Conservation (phyloP, 305 asterid species). For the Withania somnifera region DNA sequence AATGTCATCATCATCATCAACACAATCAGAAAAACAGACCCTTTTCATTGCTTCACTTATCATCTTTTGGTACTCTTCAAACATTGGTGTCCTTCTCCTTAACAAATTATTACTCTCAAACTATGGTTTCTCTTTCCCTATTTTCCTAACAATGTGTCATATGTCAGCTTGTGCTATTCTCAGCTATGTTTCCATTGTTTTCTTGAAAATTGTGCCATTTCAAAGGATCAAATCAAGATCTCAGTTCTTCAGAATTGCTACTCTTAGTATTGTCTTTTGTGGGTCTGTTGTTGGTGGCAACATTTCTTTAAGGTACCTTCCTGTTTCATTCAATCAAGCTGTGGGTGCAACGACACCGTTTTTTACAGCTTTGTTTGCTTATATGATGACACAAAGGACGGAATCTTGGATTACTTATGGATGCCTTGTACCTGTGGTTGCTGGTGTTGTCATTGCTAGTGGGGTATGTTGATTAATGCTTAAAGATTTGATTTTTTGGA, state of each 20-base stretch:
- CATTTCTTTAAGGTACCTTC: conserved; percentile 57
- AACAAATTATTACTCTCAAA: conserved; percentile 85
- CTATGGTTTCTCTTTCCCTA: conserved; percentile 77
- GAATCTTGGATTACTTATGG: conserved; percentile 85
- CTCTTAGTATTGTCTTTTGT: conserved; percentile 84
- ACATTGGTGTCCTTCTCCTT: conserved; percentile 89
- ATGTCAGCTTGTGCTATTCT: conserved; percentile 93
- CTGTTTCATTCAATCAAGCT: conserved; percentile 95
- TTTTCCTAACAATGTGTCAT: conserved; percentile 99
- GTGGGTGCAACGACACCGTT: conserved; percentile 99
- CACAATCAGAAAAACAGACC: conserved; percentile 31
- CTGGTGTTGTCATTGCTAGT: conserved; percentile 95
- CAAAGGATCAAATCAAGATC: conserved; percentile 88
- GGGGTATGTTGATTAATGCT: conserved; percentile 46
- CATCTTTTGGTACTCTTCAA: conserved; percentile 67
- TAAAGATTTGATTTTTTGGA: not conserved
- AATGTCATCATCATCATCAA: conserved; percentile 9
- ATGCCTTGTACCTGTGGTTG: conserved; percentile 85
- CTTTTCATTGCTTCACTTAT: conserved; percentile 52
- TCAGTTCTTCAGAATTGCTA: conserved; percentile 65
- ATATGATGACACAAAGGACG: conserved; percentile 59
- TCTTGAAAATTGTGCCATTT: conserved; percentile 62
- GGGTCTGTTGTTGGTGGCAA: conserved; percentile 96
- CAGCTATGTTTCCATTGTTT: conserved; percentile 71
- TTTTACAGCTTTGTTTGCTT: conserved; percentile 90